Conservation (phyloP, 768 basidiomycete species). For the Tulasnella sp. region DNA sequence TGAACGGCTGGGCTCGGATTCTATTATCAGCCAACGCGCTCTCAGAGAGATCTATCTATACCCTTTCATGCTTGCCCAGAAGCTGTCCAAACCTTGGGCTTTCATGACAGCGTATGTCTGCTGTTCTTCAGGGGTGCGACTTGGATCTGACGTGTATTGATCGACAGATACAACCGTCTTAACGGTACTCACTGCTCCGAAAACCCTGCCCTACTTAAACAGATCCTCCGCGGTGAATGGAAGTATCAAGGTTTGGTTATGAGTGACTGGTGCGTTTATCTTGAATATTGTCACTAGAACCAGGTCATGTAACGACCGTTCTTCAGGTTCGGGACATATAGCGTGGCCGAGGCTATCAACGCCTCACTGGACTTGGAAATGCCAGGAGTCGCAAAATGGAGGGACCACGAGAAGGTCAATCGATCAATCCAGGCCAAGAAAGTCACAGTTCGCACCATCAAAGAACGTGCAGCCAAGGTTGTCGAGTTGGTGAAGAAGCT, state of each 20-base stretch:
- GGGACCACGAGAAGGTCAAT: constrained; percentile 21
- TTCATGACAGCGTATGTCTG: constrained; percentile 44
- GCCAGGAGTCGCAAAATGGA: constrained; percentile 38
- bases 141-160: background rate
- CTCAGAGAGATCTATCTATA: constrained; percentile 65
- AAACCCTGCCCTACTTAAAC: constrained; percentile 41
- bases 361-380: constrained; percentile 61
- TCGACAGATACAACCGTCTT: constrained; percentile 3
- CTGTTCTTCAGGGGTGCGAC: background rate
- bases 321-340: constrained; percentile 35
- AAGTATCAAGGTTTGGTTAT: constrained; percentile 52
- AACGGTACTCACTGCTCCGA: constrained; percentile 49
- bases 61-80: constrained; percentile 59
- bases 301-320: background rate
- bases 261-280: constrained; percentile 44
- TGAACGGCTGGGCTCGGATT: constrained; percentile 56
- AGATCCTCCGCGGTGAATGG: constrained; percentile 59
- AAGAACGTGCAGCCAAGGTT: constrained; percentile 26
- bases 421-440: constrained; percentile 38
- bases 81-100: constrained; percentile 37
- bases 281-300: background rate
- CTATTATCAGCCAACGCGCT: constrained; percentile 56
- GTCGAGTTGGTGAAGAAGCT: constrained; percentile 32
- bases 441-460: constrained; percentile 25
- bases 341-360: constrained; percentile 42